Percentiles rank a stretch among this genome's conserved stretches.
Conservation (phyloP, 1,284 basidiomycete species). For the Sanghuangporus sanghuang region DNA sequence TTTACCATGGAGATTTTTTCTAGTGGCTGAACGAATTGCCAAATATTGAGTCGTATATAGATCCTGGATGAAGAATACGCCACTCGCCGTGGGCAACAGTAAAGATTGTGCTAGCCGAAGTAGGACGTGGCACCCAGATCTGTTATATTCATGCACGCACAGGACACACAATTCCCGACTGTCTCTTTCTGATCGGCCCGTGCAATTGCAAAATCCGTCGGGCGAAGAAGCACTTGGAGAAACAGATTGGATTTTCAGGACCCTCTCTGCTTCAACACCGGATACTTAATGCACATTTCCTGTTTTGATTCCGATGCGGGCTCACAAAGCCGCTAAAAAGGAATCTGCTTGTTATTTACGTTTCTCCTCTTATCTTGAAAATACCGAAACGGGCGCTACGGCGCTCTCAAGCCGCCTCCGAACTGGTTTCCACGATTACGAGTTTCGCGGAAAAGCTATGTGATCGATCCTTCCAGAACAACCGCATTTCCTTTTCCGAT, state of each 20-base stretch:
- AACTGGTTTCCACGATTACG: background rate
- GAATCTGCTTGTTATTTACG: background rate
- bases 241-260: too few species aligned
- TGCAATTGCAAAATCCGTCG: too few species aligned
- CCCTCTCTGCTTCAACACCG: too few species aligned
- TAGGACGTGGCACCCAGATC: too few species aligned
- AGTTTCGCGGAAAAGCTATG: background rate
- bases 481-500: too few species aligned
- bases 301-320: background rate
- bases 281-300: background rate
- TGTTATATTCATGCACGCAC: too few species aligned
- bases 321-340: background rate
- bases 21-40: background rate
- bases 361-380: background rate
- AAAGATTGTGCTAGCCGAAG: too few species aligned
- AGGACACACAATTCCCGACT: too few species aligned
- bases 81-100: too few species aligned
- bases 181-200: too few species aligned
- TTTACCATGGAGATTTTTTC: background rate
- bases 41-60: background rate
- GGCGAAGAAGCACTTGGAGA: too few species aligned
- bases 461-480: too few species aligned
- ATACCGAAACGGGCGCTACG: background rate
- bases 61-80: background rate
- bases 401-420: background rate